A percentile compares a stretch with the other conserved stretches of the same genome.
Evolutionary conservation across 2,329 filamentous ascomycete genomes (phyloP).

Genomic region (Neoascochyta sp.): DNA sequence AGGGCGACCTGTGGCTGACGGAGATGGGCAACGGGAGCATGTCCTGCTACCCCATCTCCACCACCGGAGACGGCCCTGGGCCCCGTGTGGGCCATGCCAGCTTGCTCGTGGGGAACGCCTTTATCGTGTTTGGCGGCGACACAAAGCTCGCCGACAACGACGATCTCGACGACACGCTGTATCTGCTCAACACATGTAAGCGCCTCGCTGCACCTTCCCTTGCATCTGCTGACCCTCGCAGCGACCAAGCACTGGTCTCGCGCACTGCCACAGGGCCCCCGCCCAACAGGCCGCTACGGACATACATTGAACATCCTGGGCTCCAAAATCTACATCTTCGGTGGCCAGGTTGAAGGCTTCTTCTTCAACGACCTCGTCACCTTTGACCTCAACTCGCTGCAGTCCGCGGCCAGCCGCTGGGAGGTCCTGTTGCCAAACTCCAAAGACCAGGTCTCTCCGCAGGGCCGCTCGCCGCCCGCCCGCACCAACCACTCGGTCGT

Average conservation of each 20-base stretch:
- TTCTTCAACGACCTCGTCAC: conserved; percentile 98
- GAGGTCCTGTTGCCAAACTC: conserved; percentile 81
- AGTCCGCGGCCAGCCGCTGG: conserved; percentile 88
- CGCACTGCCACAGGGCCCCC: conserved; percentile 78
- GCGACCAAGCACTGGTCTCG: conserved; percentile 98
- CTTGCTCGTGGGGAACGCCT: conserved; percentile 93
- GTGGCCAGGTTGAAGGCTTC: conserved; percentile 92
- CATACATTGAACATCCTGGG: conserved; percentile 95
- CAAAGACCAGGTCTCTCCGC: conserved; percentile 50
- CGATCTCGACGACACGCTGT: conserved; percentile 88
- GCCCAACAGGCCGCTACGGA: conserved; percentile 88
- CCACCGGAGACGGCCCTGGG: conserved; percentile 88
- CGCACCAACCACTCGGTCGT: conserved; percentile 93
- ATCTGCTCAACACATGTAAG: conserved; percentile 96
- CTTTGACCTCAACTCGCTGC: conserved; percentile 92
- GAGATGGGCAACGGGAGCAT: conserved; percentile 79
- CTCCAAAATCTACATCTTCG: conserved; percentile 96
- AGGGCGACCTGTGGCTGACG: conserved; percentile 96
- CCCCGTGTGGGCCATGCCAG: conserved; percentile 92
- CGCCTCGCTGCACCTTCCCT: conserved; percentile 11
- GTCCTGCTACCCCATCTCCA: conserved; percentile 86
- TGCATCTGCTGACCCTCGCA: conserved; percentile 43
- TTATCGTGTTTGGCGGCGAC: conserved; percentile 97
- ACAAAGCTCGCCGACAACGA: conserved; percentile 95
- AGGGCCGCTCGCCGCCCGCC: conserved; percentile 61